Evolutionary conservation across 2,329 filamentous ascomycete genomes (phyloP), one percentile per base, ranked within the genome.

Genomic region (Rhinocladiella similis): DNA sequence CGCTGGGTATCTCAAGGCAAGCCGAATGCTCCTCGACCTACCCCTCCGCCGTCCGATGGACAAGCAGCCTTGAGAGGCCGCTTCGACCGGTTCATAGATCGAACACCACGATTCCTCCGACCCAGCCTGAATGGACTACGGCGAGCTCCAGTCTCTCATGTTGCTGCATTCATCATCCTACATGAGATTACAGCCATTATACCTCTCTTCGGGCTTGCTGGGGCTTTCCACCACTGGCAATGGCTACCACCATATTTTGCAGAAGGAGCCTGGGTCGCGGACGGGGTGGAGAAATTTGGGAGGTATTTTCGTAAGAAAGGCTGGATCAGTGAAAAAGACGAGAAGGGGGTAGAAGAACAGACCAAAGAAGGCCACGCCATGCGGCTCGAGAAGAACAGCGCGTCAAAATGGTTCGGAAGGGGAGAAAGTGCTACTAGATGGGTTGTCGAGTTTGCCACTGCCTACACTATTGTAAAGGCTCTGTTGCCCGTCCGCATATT

Each of bases 131-230:
- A 48, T 7, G 56, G 48, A 0, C 83, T 99, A 2, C 83, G 86
- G 55, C 80, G 82, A 53, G 91, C 91, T 1, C 94, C 94, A 0
- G 73, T 91, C 43, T 90, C 90, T 1, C 91, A 97, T 73, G 79
- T 96, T 41, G 84, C 88, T 1, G 87, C 93, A 0, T 99, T 99
- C 71, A 78, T 97, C 10, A 77, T 97, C 38, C 81, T 99, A 0
- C 94, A 99, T 76, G 94, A 99, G 73, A 70, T 97, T 43, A 97
- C 94, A 0, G 93, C 94, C 9, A 76, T 97, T 10, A 72, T 93
- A 1, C 93, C 93, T 0, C 74, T 97, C 0, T 71, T 95, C 38
- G 87, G 83, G 0, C 80, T 97, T 1, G 85, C 89, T 19, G 86
- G 81, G 1, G 70, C 84, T 1, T 96, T 99, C 72, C 90, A 97